Percentiles rank a stretch among this genome's conserved stretches.
Evolutionary conservation across 805 yeast genomes (phyloP).

Genomic region (Spathaspora passalidarum): DNA sequence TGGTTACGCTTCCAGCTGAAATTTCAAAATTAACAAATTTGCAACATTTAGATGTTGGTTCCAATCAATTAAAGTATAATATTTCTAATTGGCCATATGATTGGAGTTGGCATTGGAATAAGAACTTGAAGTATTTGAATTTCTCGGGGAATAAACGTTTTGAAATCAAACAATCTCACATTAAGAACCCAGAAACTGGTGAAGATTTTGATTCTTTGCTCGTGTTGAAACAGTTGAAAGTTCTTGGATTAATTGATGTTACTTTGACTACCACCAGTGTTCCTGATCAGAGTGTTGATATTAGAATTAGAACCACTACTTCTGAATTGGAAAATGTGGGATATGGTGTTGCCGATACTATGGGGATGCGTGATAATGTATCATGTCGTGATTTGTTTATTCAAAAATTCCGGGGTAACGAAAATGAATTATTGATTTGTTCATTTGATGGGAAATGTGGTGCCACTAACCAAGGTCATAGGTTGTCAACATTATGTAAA

Average conservation of each 20-base stretch:
- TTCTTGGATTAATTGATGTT: slow-evolving; percentile 91
- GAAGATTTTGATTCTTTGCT: slow-evolving; percentile 68
- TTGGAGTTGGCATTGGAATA: slow-evolving; percentile 95
- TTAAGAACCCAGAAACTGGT: slow-evolving; percentile 50
- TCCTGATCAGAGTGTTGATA: slow-evolving; percentile 81
- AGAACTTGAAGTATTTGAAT: slow-evolving; percentile 71
- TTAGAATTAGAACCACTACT: slow-evolving; percentile 88
- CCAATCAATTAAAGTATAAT: slow-evolving; percentile 85
- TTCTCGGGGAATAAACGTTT: slow-evolving; percentile 90
- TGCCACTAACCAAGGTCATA: slow-evolving; percentile 44
- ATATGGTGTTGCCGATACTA: slow-evolving; percentile 87
- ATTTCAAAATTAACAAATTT: slow-evolving; percentile 63
- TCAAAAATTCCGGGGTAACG: slow-evolving; percentile 82
- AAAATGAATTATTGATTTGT: slow-evolving; percentile 77
- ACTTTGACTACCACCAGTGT: slow-evolving; percentile 84
- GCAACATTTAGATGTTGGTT: slow-evolving; percentile 82
- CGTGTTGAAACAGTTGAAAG: slow-evolving; percentile 61
- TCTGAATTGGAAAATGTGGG: slow-evolving; percentile 72
- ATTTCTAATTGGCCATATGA: slow-evolving; percentile 93
- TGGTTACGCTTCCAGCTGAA: slow-evolving; percentile 87
- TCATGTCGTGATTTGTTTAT: slow-evolving; percentile 81
- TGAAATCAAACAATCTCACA: slow-evolving; percentile 72
- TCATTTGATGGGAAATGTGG: slow-evolving; percentile 79
- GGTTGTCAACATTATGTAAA: slow-evolving; percentile 70
- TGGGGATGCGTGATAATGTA: slow-evolving; percentile 65